phyloP scores from a whole-genome alignment of 257 asterid species.

The Penstemon davidsonii region DNA sequence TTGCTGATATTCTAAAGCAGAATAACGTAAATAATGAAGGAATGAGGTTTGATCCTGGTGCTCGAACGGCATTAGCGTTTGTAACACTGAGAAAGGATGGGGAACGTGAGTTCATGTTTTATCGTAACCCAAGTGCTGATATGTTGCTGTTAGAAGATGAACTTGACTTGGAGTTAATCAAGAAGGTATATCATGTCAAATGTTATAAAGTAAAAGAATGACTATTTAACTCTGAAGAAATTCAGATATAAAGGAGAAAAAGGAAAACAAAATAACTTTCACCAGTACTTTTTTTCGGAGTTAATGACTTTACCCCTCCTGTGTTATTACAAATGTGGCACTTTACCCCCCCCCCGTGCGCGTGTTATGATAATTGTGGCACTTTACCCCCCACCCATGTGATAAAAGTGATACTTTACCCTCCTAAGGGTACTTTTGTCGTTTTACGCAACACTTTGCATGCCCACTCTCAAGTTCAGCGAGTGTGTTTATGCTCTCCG shows the following conservation, averaged over 20 bases:
- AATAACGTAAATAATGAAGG: constrained; percentile 86
- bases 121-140: constrained; percentile 98
- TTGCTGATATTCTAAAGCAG: constrained; percentile 86
- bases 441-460: too few relatives aligned
- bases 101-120: constrained; percentile 98
- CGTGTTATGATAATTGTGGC: too few relatives aligned
- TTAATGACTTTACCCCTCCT: too few relatives aligned
- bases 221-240: neutral
- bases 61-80: constrained; percentile 96
- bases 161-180: constrained; percentile 77
- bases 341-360: too few relatives aligned
- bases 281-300: neutral
- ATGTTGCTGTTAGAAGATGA: constrained; percentile 81
- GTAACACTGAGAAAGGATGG: constrained; percentile 93
- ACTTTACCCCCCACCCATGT: too few relatives aligned
- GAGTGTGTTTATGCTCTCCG: too few relatives aligned
- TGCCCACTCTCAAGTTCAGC: too few relatives aligned
- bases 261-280: neutral
- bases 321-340: too few relatives aligned
- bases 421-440: too few relatives aligned
- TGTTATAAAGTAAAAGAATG: constrained; percentile 1
- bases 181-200: constrained; percentile 56
- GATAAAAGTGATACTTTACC: too few relatives aligned
- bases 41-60: constrained; percentile 95
- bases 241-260: neutral